phyloP scores from a whole-genome alignment of 345 rosid genomes.

The Citrus maxima region DNA sequence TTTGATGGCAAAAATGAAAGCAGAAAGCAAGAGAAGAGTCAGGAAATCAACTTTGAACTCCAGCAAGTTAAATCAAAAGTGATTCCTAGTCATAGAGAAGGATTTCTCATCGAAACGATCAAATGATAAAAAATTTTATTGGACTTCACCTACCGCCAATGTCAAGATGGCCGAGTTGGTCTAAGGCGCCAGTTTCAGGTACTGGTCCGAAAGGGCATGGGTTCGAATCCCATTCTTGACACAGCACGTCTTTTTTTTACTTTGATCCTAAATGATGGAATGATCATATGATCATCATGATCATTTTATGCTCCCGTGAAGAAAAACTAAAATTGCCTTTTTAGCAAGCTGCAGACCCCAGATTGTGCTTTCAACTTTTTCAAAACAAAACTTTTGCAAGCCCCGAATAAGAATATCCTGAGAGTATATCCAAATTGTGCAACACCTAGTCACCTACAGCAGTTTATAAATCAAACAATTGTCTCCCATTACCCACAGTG shows the following conservation, averaged over 20 bases:
- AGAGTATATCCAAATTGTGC: background rate
- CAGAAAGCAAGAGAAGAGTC: too few species aligned
- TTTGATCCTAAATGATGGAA: background rate
- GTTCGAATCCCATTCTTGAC: conserved; percentile 98
- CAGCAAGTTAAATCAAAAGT: background rate
- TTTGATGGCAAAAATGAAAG: too few species aligned
- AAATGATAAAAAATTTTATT: accelerated
- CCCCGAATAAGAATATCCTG: conserved; percentile 14
- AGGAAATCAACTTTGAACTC: background rate
- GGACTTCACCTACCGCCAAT: accelerated
- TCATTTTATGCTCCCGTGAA: background rate
- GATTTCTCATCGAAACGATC: too few species aligned
- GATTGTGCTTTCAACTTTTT: background rate
- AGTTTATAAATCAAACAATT: background rate
- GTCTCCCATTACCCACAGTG: conserved; percentile 24
- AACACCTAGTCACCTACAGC: background rate
- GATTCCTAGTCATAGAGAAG: background rate
- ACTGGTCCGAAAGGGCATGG: conserved; percentile 95
- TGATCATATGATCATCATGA: background rate
- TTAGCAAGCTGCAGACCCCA: background rate
- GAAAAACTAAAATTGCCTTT: background rate
- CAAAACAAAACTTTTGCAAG: background rate
- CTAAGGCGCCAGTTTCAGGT: conserved; percentile 98
- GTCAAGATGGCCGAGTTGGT: conserved; percentile 99
- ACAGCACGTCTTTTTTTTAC: background rate